Evolutionary conservation across 2,329 filamentous ascomycete genomes (phyloP).

Genomic region (Fusarium caatingaense): DNA sequence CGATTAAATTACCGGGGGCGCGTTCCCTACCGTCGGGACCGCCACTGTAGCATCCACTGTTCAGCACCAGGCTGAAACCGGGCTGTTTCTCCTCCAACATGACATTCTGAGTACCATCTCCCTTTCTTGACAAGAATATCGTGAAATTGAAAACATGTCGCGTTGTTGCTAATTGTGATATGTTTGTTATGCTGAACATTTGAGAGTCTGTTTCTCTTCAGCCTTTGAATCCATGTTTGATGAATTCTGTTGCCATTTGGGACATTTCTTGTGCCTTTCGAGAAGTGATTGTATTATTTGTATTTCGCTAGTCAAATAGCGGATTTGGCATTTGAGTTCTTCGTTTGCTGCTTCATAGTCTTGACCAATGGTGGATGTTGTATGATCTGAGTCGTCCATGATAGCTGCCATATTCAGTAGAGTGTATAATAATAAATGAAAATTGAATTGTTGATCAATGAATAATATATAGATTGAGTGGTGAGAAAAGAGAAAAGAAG

Average conservation of each 20-base stretch:
- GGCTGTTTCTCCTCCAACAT: neutral
- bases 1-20: neutral
- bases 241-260: neutral
- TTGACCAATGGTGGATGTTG: neutral
- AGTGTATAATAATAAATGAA: too few species aligned
- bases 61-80: neutral
- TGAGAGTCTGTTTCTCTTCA: neutral
- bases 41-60: neutral
- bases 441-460: neutral
- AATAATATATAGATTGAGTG: too few species aligned
- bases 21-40: neutral
- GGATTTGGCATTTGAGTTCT: neutral
- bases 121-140: too few species aligned
- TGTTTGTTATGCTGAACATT: neutral
- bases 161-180: too few species aligned
- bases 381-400: neutral
- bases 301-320: neutral
- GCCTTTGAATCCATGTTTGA: neutral
- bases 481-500: neutral
- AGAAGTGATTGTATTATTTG: neutral
- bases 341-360: neutral
- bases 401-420: neutral
- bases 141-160: too few species aligned
- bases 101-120: neutral
- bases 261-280: conserved; percentile 2